Base-by-base conservation (phyloP, 2,329 filamentous ascomycete species). In the Paecilomyces fulvus region DNA sequence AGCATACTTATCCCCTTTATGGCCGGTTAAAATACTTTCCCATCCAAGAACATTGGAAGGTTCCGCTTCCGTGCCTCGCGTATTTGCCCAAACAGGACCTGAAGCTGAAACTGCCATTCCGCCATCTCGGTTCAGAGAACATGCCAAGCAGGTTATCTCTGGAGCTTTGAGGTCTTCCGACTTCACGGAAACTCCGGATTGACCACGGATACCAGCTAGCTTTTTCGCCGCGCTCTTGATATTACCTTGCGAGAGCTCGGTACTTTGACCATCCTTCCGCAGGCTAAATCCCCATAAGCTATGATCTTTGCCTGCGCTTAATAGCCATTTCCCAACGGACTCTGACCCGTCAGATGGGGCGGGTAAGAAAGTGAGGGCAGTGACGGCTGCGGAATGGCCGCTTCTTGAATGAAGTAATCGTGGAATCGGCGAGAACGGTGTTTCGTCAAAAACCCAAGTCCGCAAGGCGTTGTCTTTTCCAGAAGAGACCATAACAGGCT, bases 211-310 rank as follows among this genome's bases (percentile, higher is more conserved):
- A 14, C 59, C 59, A 9, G 65, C 68, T 17, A 62, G 55, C 72
- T 96, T 96, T 75, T 92, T 95, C 1, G 91, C 89, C 73, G 91
- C 95, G 70, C 89, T 91, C 61, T 89, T 87, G 52, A 96, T 83
- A 53, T 87, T 87, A 30, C 94, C 94, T 70, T 99, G 95, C 49
- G 91, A 96, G 37, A 99, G 77, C 73, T 99, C 94, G 1, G 88
- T 85, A 70, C 90, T 96, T 73, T 99, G 95, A 1, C 91, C 92
- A 70, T 99, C 94, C 54, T 90, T 88, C 49, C 94, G 88, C 70
- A 99, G 77, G 80, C 92, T 97, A 85, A 95, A 96, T 1, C 89
- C 92, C 92, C 94, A 97, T 2, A 99, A 79, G 72, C 91, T 96
- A 62, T 91, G 84, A 67, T 99, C 95, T 65, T 85, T 83, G 58